Conservation (phyloP, 1,284 basidiomycete species). For the Inonotus obliquus region DNA sequence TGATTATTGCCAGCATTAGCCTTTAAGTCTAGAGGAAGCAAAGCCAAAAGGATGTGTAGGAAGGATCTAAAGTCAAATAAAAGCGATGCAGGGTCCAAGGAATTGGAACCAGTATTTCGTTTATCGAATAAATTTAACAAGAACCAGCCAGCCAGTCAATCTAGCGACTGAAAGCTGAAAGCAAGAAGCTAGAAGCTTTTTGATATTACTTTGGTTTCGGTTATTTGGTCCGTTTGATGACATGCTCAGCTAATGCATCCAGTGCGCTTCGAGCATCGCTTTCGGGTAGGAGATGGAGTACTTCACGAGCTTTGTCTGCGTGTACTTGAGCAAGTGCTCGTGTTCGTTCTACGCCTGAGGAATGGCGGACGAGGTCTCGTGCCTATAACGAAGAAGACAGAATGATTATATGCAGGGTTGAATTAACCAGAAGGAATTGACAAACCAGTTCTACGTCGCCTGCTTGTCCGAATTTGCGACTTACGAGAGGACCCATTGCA, state of each 20-base stretch:
- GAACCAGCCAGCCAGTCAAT: not conserved
- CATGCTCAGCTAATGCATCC: constrained; percentile 57
- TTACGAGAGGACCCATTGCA: constrained; percentile 78
- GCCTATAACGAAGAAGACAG: constrained; percentile 44
- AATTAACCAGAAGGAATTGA: constrained; percentile 15
- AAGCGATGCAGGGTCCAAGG: too few species aligned
- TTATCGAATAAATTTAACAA: constrained; percentile 9
- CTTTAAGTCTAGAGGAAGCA: too few species aligned
- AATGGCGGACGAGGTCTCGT: constrained; percentile 65
- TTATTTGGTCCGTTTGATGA: constrained; percentile 53
- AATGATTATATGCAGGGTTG: not conserved
- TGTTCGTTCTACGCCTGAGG: constrained; percentile 79
- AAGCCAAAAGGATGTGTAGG: too few species aligned
- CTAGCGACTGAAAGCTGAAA: not conserved
- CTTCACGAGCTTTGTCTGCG: constrained; percentile 71
- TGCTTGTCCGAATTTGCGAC: constrained; percentile 74
- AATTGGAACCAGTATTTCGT: not conserved
- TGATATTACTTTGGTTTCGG: too few species aligned
- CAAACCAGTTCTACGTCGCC: constrained; percentile 85
- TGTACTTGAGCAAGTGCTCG: constrained; percentile 75
- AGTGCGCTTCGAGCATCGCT: constrained; percentile 78
- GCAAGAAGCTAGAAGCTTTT: too few species aligned
- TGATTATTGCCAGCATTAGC: too few species aligned
- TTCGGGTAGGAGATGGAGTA: constrained; percentile 71
- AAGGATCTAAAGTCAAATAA: too few species aligned